Percentiles rank a stretch among this genome's conserved stretches.
phyloP scores from a whole-genome alignment of 768 basidiomycete genomes.

The Phylloporus sp. region DNA sequence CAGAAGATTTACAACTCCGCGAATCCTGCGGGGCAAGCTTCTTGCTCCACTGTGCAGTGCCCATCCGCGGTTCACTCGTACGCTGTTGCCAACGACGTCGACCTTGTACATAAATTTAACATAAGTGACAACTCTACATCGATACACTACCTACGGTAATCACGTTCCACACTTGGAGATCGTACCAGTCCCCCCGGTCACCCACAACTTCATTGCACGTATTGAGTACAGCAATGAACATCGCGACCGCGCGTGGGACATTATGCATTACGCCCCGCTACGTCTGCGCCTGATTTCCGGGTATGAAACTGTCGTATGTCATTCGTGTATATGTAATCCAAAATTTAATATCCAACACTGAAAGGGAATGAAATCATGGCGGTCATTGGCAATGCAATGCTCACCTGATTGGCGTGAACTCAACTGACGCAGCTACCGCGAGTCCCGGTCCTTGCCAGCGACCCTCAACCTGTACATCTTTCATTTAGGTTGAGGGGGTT shows the following conservation, averaged over 20 bases:
- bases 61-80: not conserved
- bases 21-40: conserved; percentile 25
- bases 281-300: conserved; percentile 18
- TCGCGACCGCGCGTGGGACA: conserved; percentile 2
- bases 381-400: conserved; percentile 3
- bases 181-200: conserved; percentile 15
- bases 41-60: not conserved
- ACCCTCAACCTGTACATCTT: conserved; percentile 3
- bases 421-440: conserved; percentile 3
- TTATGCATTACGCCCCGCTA: conserved; percentile 4
- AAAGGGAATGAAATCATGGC: conserved; percentile 1
- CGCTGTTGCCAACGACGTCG: not conserved
- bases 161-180: conserved; percentile 1
- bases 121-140: conserved; percentile 1
- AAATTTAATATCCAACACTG: conserved; percentile 22
- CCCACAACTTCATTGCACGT: not conserved
- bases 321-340: conserved; percentile 13
- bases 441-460: conserved; percentile 1
- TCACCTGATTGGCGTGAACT: conserved; percentile 13
- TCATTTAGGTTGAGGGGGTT: conserved; percentile 6
- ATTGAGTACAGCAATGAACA: conserved; percentile 2
- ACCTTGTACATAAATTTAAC: conserved; percentile 19
- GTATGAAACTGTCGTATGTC: conserved; percentile 18
- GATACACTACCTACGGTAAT: not conserved
- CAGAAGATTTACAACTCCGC: conserved; percentile 28